Base-by-base conservation (phyloP, 352 stramenopile species). In the Globisporangium cylindrosporum region DNA sequence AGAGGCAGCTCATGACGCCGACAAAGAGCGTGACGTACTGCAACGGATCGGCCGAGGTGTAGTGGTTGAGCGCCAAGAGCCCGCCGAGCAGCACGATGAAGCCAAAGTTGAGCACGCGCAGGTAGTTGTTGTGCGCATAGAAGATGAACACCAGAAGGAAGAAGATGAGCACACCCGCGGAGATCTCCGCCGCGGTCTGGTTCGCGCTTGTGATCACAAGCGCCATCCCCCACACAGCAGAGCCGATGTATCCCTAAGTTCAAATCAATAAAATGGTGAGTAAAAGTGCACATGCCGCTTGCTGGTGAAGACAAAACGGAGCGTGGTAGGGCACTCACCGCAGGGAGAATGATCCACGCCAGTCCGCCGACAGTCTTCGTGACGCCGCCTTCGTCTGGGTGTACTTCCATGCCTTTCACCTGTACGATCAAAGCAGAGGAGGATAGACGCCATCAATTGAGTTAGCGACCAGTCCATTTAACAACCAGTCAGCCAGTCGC, bases 1-100 rank as follows among this genome's bases (percentile, higher is more conserved):
- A 97, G 64, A 95, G 82, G 63, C 90, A 94, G 80, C 87, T 95
- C 90, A 97, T 97, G 79, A 95, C 88, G 48, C 90, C 90, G 20
- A 97, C 66, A 61, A 97, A 94, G 61, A 97, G 86, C 63, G 88
- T 91, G 69, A 95, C 76, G 74, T 94, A 97, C 66, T 88, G 86
- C 54, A 95, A 73, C 9, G 82, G 79, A 49, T 94, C 70, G 70
- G 86, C 82, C 4, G 77, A 69, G 1, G 86, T 93, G 57, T 71
- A 72, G 56, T 93, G 73, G 59, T 92, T 88, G 58, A 94, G 68
- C 24, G 85, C 87, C 57, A 95, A 67, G 46, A 96, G 73, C 1
- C 86, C 85, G 41, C 78, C 87, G 18, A 97, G 82, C 48, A 96
- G 68, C 62, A 94, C 43, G 49, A 97, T 92, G 73, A 97, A 97